A percentile compares a stretch with the other conserved stretches of the same genome.
Conservation (phyloP, 495 filamentous ascomycete genomes). For the Filosporella fistucella region DNA sequence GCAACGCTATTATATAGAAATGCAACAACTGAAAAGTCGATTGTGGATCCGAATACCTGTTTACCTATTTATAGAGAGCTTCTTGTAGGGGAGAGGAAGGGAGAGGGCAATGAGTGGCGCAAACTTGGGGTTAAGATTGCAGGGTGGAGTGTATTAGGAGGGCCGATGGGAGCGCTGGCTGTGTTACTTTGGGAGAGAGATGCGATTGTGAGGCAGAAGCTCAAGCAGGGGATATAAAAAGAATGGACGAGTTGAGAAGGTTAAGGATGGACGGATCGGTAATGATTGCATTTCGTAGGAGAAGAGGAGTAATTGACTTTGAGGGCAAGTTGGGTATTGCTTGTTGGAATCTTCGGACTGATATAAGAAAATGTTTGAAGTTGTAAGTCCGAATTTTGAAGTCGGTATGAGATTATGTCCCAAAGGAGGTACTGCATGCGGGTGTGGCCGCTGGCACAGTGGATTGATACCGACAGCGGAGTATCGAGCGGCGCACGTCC, state of each 20-base stretch:
- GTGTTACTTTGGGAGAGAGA: slow-evolving; percentile 56
- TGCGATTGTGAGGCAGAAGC: slow-evolving; percentile 34
- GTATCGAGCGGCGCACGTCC: no score
- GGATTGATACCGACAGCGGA: no score
- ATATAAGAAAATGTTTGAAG: no score
- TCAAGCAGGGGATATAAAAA: slow-evolving; percentile 14
- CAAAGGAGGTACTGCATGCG: no score
- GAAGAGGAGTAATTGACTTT: no score
- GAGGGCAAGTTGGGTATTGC: no score
- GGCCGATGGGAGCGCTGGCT: slow-evolving; percentile 45
- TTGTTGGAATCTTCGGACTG: no score
- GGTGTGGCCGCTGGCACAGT: no score
- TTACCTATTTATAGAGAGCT: slow-evolving; percentile 10
- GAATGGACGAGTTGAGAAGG: neutral
- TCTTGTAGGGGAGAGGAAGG: neutral
- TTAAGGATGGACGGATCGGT: no score
- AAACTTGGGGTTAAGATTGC: slow-evolving; percentile 35
- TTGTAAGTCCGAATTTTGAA: no score
- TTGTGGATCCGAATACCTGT: slow-evolving; percentile 7
- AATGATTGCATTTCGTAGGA: no score
- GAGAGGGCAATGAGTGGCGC: slow-evolving; percentile 1
- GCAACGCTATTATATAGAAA: slow-evolving; percentile 41
- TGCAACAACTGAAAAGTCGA: slow-evolving; percentile 26
- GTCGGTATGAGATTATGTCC: no score
- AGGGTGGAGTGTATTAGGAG: slow-evolving; percentile 37